Base-by-base conservation (phyloP, 305 asterid genomes). In the Plantago rigida region DNA sequence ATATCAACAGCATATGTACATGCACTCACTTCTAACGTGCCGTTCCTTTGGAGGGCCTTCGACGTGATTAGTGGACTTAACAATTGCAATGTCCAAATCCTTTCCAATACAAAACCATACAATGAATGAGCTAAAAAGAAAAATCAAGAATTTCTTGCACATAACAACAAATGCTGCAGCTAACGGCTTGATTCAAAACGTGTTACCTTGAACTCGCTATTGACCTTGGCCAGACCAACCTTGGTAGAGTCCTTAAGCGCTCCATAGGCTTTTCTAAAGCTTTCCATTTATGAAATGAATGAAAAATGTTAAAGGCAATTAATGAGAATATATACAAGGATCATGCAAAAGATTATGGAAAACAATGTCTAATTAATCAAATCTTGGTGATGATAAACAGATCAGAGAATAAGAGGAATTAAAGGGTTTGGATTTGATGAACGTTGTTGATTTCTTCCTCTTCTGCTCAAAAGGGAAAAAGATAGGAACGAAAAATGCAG, bases 61-160 rank as follows among this genome's bases (percentile, higher is more conserved):
- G 0, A 76, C 91, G 57, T 90, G 96, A 69, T 84, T 90, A 58
- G 96, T 90, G 59, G 97, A 94, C 75, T 90, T 90, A 13, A 90
- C 91, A 58, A 90, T 90, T 14, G 97, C 94, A 66, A 87, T 71
- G 60, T 85, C 97, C 90, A 90, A 81, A 65, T 82, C 95, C 97
- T 90, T 55, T 49, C 47, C 71, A 64, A 22, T 62, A 51, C 61
- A 62, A 51, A 46, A 59, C 41, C 50, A 65, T 63, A 14, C 9
- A 47, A 17, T 17, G 39, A 36, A 39, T 72, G 8, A 11, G 42
- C 47, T 31, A 53, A 45, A 56, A 54, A 60, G 15, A 8, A 26
- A 34, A 8, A 8, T 7, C n/a, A 45, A 56, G 15, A 53, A 13
- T 15, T 19, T 36, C 44, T 36, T 36, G 44, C 44, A 36, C 44